Evolutionary conservation across 805 yeast species (phyloP).

Genomic region (Candida germanica): DNA sequence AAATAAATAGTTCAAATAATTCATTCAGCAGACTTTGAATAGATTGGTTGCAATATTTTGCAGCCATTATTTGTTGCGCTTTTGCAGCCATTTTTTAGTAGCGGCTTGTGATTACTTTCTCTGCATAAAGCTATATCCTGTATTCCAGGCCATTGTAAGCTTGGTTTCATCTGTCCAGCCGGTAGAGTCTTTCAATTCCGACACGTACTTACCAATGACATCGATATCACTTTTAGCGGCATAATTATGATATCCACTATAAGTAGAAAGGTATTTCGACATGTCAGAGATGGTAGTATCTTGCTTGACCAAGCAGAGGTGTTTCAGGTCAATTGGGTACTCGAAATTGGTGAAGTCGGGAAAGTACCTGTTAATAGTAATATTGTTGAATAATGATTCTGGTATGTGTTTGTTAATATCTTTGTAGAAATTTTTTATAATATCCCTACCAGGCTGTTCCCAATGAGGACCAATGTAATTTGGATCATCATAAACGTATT

Average conservation of each 20-base stretch:
- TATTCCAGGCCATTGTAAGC: constrained; percentile 47
- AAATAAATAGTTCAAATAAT: too few relatives aligned
- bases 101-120: too few relatives aligned
- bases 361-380: constrained; percentile 24
- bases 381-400: constrained; percentile 36
- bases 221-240: constrained; percentile 31
- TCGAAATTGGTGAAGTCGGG: constrained; percentile 16
- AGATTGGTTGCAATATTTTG: too few relatives aligned
- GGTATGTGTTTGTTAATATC: constrained; percentile 46
- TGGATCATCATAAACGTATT: constrained; percentile 42
- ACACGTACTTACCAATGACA: constrained; percentile 32
- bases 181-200: constrained; percentile 35
- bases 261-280: constrained; percentile 57
- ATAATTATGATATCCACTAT: constrained; percentile 67
- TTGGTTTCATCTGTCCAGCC: constrained; percentile 45
- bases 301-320: constrained; percentile 33
- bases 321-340: constrained; percentile 15
- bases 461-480: constrained; percentile 63
- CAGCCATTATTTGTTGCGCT: too few relatives aligned
- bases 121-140: constrained; percentile 49
- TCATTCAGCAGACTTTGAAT: too few relatives aligned
- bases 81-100: too few relatives aligned
- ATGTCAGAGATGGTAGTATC: constrained; percentile 45
- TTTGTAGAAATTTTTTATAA: constrained; percentile 44
- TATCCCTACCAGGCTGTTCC: constrained; percentile 79